A percentile compares a stretch with the other conserved stretches of the same genome.
These are phyloP conservation scores for Gossypium schwendimanii DNA, from an alignment of 441 rosid genomes.

Conservation along the genomic window DNA sequence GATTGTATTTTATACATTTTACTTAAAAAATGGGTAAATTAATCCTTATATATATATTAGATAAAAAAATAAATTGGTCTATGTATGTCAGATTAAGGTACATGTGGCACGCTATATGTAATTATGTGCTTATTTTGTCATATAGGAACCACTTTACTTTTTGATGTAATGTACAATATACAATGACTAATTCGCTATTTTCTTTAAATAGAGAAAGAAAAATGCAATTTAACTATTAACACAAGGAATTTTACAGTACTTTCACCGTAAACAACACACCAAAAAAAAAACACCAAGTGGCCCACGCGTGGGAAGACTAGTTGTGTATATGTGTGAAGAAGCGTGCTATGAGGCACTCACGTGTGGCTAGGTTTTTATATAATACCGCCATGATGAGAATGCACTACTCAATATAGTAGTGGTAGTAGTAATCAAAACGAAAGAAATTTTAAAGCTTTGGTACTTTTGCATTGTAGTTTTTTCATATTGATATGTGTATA, in stretches of 20 bases:
- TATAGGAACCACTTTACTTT: no score
- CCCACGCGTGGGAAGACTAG: constrained; percentile 49
- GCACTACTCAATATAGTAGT: constrained; percentile 3
- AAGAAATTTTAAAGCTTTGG: constrained; percentile 6
- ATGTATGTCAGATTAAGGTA: no score
- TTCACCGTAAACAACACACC: background rate
- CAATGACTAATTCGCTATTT: no score
- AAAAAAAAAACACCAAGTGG: constrained; percentile 19
- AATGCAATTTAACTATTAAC: no score
- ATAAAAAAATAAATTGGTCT: no score
- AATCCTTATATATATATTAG: no score
- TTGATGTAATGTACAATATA: no score
- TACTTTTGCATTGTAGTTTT: constrained; percentile 13
- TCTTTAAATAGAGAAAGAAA: no score
- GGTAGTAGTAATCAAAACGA: constrained; percentile 21
- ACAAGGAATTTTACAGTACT: no score
- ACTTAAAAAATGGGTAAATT: no score
- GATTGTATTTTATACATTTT: fast-evolving
- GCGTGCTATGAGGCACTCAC: constrained; percentile 60
- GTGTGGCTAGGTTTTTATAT: constrained; percentile 45
- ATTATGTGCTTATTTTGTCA: no score
- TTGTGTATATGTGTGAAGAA: constrained; percentile 37
- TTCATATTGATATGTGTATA: constrained; percentile 10
- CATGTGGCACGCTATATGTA: no score
- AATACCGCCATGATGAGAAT: constrained; percentile 25